Evolutionary conservation across 495 filamentous ascomycete genomes (phyloP).

Genomic region (Pyrenopolyporus hunteri): DNA sequence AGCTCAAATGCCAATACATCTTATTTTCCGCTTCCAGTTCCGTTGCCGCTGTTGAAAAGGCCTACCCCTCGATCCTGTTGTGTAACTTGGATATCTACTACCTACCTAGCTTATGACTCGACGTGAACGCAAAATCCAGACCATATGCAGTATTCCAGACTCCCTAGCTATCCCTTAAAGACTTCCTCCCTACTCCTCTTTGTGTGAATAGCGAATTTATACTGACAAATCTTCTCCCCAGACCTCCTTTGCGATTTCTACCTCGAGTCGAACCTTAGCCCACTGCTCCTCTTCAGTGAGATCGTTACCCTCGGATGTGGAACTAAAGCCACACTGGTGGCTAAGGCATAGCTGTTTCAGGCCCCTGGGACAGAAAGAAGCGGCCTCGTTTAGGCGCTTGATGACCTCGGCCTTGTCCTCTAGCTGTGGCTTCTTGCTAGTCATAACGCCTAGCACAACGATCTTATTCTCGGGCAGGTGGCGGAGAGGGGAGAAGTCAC

Average conservation of each 20-base stretch:
- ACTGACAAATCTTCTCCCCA: constrained; percentile 53
- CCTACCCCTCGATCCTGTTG: too few species aligned
- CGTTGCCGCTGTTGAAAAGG: background rate
- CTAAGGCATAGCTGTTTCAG: constrained; percentile 67
- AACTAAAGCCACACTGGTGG: constrained; percentile 73
- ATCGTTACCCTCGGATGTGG: constrained; percentile 67
- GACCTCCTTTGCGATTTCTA: constrained; percentile 56
- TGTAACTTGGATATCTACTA: too few species aligned
- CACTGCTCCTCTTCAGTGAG: constrained; percentile 65
- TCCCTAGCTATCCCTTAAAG: too few species aligned
- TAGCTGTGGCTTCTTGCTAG: constrained; percentile 66
- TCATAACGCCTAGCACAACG: constrained; percentile 69
- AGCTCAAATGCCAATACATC: background rate
- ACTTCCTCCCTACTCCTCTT: too few species aligned
- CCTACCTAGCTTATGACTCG: too few species aligned
- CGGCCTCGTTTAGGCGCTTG: constrained; percentile 62
- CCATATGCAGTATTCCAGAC: too few species aligned
- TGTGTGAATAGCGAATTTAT: too few species aligned
- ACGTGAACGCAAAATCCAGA: too few species aligned
- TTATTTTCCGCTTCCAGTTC: background rate
- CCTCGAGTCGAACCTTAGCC: constrained; percentile 53
- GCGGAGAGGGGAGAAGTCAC: constrained; percentile 68
- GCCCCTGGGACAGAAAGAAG: constrained; percentile 62
- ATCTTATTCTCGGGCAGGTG: constrained; percentile 68
- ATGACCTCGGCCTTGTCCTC: constrained; percentile 68